Conservation (phyloP, 345 rosid genomes). For the Boechera divaricarpa region DNA sequence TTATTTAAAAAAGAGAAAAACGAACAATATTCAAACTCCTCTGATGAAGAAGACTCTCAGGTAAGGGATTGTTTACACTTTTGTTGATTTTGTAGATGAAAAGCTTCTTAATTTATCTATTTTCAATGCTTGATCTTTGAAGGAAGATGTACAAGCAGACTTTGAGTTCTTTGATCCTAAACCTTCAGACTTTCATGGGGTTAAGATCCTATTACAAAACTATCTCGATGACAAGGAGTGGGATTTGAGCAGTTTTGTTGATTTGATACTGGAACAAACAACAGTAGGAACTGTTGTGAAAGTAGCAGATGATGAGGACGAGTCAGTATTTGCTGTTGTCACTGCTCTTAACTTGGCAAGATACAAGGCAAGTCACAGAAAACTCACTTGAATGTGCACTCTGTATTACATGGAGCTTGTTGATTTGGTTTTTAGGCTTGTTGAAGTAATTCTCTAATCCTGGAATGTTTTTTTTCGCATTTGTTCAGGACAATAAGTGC, state of each 20-base stretch:
- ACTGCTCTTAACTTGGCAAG: constrained; percentile 76
- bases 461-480: neutral
- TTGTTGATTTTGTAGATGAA: constrained; percentile 7
- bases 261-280: constrained; percentile 77
- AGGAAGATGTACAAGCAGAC: constrained; percentile 88
- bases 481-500: constrained; percentile 64
- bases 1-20: constrained; percentile 33
- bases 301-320: constrained; percentile 76
- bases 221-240: constrained; percentile 78
- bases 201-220: constrained; percentile 66
- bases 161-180: constrained; percentile 94
- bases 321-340: constrained; percentile 63
- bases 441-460: neutral
- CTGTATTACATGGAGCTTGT: neutral
- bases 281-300: constrained; percentile 95
- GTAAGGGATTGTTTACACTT: constrained; percentile 38
- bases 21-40: constrained; percentile 47
- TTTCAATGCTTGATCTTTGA: constrained; percentile 26
- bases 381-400: neutral
- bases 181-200: constrained; percentile 77
- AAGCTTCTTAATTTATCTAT: neutral
- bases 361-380: constrained; percentile 62
- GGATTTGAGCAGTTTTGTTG: constrained; percentile 93
- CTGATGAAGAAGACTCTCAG: constrained; percentile 65
- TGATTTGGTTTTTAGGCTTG: constrained; percentile 12